These are phyloP conservation scores for Alloteropsis semialata DNA, from an alignment of 176 grass and related monocot genomes.

Conservation along the genomic window DNA sequence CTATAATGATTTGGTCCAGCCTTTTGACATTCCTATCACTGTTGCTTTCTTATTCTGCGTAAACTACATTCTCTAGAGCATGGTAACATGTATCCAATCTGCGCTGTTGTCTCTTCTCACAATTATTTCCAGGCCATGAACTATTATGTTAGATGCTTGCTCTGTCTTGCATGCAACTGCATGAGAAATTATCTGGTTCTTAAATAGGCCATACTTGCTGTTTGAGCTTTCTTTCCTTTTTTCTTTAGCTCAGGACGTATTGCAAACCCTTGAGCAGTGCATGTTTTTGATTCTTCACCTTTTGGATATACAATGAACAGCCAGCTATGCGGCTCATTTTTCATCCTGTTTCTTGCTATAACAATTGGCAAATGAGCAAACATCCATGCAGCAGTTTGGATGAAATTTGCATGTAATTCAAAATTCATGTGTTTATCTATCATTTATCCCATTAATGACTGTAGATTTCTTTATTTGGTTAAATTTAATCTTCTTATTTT, in stretches of 20 bases:
- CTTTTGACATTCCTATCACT: no score
- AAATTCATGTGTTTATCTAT: constrained; percentile 9
- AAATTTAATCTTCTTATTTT: constrained; percentile 41
- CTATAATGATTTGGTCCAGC: no score
- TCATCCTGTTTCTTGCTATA: neutral
- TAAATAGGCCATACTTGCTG: neutral
- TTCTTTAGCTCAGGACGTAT: neutral
- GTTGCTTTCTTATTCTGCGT: neutral
- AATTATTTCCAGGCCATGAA: constrained; percentile 12
- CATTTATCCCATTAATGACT: constrained; percentile 10
- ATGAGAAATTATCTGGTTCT: constrained; percentile 10
- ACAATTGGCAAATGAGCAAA: neutral
- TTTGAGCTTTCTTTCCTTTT: neutral
- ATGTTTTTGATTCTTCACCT: neutral
- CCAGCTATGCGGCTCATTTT: neutral
- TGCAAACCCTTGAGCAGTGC: neutral
- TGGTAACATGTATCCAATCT: neutral
- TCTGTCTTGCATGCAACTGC: constrained; percentile 12
- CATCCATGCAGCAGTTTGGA: constrained; percentile 16
- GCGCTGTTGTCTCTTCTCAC: constrained; percentile 11
- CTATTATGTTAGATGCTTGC: neutral
- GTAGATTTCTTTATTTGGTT: constrained; percentile 15
- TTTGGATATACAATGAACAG: constrained; percentile 10
- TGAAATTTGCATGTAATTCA: neutral
- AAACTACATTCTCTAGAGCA: neutral